Conservation (phyloP, 1,284 basidiomycete species). For the Ustilago shanxiensis region DNA sequence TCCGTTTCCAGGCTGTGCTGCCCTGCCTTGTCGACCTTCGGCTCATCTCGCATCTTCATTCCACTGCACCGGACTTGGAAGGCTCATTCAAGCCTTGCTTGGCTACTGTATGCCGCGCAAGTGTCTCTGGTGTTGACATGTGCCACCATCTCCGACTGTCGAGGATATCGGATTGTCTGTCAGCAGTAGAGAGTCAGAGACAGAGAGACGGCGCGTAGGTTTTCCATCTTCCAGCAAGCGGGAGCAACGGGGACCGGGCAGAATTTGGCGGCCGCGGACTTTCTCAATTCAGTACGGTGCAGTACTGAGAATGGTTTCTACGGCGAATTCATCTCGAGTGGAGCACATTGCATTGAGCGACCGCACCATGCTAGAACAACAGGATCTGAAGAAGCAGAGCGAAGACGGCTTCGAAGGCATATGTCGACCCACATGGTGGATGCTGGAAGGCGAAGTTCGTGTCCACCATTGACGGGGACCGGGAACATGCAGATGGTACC, state of each 20-base stretch:
- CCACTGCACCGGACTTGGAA: slow-evolving; percentile 8
- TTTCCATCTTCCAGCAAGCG: too few species aligned
- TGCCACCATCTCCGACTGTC: too few species aligned
- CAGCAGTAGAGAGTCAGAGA: neutral
- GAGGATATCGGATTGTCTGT: too few species aligned
- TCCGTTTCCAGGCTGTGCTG: slow-evolving; percentile 29
- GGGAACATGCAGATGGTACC: neutral
- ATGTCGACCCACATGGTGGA: neutral
- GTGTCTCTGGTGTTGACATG: neutral
- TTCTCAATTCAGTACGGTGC: neutral
- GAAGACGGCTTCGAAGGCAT: neutral
- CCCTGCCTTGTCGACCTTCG: neutral
- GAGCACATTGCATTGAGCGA: neutral
- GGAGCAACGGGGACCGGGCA: neutral
- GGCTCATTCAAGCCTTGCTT: slow-evolving; percentile 1
- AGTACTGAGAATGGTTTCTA: too few species aligned
- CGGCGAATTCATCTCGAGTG: neutral
- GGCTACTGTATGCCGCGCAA: neutral
- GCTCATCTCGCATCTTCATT: neutral
- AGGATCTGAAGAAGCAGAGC: neutral
- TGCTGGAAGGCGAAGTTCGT: neutral
- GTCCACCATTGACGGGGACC: neutral
- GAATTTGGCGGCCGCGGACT: neutral
- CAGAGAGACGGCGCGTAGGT: too few species aligned
- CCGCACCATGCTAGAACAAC: neutral